Conservation (phyloP, 2,329 filamentous ascomycete species). For the Colletotrichum magnum region DNA sequence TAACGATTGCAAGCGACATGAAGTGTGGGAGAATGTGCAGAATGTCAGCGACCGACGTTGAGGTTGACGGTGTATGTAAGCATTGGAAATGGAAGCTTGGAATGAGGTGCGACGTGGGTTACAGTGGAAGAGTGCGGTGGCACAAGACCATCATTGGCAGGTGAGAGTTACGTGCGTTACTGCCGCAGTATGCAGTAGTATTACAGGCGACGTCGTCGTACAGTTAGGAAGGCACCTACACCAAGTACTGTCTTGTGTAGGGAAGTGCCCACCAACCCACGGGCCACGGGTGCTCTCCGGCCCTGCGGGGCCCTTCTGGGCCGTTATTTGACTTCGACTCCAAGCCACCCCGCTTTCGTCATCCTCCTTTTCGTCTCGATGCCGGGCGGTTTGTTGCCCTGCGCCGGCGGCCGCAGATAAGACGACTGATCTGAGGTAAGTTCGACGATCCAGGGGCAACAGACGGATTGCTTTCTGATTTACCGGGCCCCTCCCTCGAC, state of each 20-base stretch:
- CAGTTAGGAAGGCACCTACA: too few species aligned
- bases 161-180: neutral
- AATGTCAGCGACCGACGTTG: slow-evolving; percentile 19
- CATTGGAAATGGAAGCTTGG: neutral
- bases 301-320: slow-evolving; percentile 9
- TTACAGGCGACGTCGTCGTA: too few species aligned
- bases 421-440: too few species aligned
- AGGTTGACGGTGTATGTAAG: neutral
- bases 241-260: too few species aligned
- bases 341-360: slow-evolving; percentile 38
- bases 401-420: neutral
- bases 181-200: too few species aligned
- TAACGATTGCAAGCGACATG: slow-evolving; percentile 6
- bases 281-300: slow-evolving; percentile 7
- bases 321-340: slow-evolving; percentile 15
- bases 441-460: too few species aligned
- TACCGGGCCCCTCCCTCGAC: too few species aligned
- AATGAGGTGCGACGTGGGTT: neutral
- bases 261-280: slow-evolving; percentile 1
- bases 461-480: too few species aligned
- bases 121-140: neutral
- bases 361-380: slow-evolving; percentile 2
- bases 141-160: slow-evolving; percentile 6
- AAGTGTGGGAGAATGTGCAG: neutral
- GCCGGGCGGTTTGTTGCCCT: slow-evolving; percentile 3